phyloP scores from a whole-genome alignment of 345 rosid species.

The Anastatica hierochuntica region DNA sequence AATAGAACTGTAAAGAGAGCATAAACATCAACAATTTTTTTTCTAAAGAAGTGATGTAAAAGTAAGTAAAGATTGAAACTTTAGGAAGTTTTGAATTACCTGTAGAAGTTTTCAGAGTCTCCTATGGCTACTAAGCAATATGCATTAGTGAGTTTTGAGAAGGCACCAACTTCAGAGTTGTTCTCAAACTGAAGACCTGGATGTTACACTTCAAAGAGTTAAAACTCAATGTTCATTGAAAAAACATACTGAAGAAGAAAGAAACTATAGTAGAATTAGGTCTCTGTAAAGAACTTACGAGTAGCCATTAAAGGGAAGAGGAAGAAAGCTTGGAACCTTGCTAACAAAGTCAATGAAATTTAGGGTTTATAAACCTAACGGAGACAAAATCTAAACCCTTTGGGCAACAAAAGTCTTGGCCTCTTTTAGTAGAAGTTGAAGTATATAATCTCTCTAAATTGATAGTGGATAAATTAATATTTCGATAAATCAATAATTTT shows the following conservation, averaged over 20 bases:
- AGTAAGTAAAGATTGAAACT: neutral
- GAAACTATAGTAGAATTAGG: neutral
- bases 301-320: slow-evolving; percentile 12
- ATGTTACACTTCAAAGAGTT: neutral
- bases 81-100: slow-evolving; percentile 23
- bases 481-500: too few relatives aligned
- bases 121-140: slow-evolving; percentile 87
- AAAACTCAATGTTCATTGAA: neutral
- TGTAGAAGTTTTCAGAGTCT: slow-evolving; percentile 54
- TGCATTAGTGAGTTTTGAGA: slow-evolving; percentile 80
- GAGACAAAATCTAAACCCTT: too few relatives aligned
- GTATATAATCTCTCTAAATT: too few relatives aligned
- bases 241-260: too few relatives aligned
- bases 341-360: slow-evolving; percentile 1
- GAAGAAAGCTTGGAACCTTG: neutral
- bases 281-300: slow-evolving; percentile 11
- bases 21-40: neutral
- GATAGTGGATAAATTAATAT: too few relatives aligned
- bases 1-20: slow-evolving; percentile 37
- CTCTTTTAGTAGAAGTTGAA: too few relatives aligned
- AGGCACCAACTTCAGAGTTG: slow-evolving; percentile 73
- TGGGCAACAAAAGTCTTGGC: too few relatives aligned
- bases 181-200: slow-evolving; percentile 89
- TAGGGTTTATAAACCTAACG: slow-evolving; percentile 9
- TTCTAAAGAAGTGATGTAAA: neutral